Evolutionary conservation across 2,329 filamentous ascomycete genomes (phyloP).

Genomic region (Rutstroemia sydowiana): DNA sequence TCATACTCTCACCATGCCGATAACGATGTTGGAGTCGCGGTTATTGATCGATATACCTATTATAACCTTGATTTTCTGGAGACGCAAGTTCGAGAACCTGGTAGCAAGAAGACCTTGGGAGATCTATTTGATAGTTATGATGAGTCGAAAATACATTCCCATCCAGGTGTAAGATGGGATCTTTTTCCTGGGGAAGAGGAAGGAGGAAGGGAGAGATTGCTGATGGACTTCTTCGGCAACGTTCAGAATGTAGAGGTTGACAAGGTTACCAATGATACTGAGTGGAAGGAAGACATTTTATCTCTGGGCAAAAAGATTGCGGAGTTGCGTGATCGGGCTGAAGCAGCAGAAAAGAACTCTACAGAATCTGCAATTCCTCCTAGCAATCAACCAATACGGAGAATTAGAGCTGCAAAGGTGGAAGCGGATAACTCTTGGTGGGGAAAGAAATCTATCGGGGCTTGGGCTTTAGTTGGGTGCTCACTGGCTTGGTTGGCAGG

Average conservation of each 20-base stretch:
- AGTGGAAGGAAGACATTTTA: slow-evolving; percentile 65
- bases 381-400: slow-evolving; percentile 23
- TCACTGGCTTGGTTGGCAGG: slow-evolving; percentile 51
- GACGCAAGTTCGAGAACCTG: slow-evolving; percentile 76
- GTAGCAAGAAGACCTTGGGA: slow-evolving; percentile 81
- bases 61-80: slow-evolving; percentile 98
- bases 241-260: slow-evolving; percentile 95
- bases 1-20: slow-evolving; percentile 97
- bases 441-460: slow-evolving; percentile 57
- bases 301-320: slow-evolving; percentile 65
- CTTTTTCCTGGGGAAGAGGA: slow-evolving; percentile 81
- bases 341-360: slow-evolving; percentile 28
- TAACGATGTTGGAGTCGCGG: slow-evolving; percentile 93
- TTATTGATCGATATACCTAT: slow-evolving; percentile 98
- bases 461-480: slow-evolving; percentile 54
- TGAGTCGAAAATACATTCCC: slow-evolving; percentile 86
- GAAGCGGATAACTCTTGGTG: slow-evolving; percentile 61
- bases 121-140: slow-evolving; percentile 97
- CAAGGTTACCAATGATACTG: slow-evolving; percentile 37
- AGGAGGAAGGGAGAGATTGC: slow-evolving; percentile 67
- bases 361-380: slow-evolving; percentile 15
- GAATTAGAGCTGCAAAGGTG: slow-evolving; percentile 48
- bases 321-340: slow-evolving; percentile 36
- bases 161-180: slow-evolving; percentile 89
- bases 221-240: slow-evolving; percentile 98